Evolutionary conservation across 345 rosid genomes (phyloP).

Genomic region (Pseudoturritis turrita): DNA sequence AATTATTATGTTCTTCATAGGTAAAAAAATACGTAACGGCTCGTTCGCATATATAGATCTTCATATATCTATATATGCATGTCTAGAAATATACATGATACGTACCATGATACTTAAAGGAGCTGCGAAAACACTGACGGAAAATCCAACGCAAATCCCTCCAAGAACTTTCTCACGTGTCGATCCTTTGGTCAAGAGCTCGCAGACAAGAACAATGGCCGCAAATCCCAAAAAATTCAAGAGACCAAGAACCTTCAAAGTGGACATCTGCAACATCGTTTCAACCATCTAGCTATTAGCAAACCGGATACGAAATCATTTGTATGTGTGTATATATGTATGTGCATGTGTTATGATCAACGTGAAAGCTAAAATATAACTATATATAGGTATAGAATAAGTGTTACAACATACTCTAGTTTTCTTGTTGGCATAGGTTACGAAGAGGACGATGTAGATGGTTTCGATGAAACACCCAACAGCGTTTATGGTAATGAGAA

Average conservation of each 20-base stretch:
- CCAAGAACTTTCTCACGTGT: conserved; percentile 39
- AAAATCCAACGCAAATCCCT: conserved; percentile 41
- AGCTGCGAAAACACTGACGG: conserved; percentile 46
- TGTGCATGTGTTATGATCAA: neutral
- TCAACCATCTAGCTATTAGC: neutral
- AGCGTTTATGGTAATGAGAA: conserved; percentile 64
- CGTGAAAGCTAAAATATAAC: neutral
- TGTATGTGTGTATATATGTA: neutral
- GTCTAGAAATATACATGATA: neutral
- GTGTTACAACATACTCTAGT: conserved; percentile 38
- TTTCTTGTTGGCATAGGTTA: conserved; percentile 47
- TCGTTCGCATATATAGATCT: neutral
- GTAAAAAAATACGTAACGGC: neutral
- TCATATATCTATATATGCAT: neutral
- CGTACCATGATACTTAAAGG: conserved; percentile 51
- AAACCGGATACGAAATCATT: neutral
- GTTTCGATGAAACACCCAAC: conserved; percentile 60
- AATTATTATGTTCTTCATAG: neutral
- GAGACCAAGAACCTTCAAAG: conserved; percentile 41
- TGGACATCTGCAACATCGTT: conserved; percentile 35
- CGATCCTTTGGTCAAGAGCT: conserved; percentile 35
- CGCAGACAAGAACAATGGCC: conserved; percentile 33
- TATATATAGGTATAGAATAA: neutral
- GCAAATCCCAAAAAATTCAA: conserved; percentile 41
- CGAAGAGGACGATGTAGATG: conserved; percentile 53